A percentile compares a stretch with the other conserved stretches of the same genome.
phyloP scores from a whole-genome alignment of 441 rosid genomes.

The Breynia disticha region DNA sequence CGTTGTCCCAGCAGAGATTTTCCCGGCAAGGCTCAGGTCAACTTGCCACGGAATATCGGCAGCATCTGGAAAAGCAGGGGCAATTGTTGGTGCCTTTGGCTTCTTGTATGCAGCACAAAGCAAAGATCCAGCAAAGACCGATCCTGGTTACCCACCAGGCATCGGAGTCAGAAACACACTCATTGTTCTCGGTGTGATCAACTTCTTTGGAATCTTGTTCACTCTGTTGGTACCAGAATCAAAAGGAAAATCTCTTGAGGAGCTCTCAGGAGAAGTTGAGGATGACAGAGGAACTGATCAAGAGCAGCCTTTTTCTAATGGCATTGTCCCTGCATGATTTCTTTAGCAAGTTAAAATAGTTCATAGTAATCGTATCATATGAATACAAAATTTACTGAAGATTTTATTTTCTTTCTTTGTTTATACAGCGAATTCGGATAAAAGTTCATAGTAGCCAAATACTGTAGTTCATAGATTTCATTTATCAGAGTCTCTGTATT shows the following conservation, averaged over 20 bases:
- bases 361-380: no score
- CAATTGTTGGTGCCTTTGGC: slow-evolving; percentile 68
- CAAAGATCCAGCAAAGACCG: slow-evolving; percentile 49
- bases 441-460: no score
- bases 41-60: slow-evolving; percentile 85
- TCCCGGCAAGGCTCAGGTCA: slow-evolving; percentile 77
- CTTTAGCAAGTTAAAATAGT: neutral
- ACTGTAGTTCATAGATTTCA: no score
- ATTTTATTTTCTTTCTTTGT: no score
- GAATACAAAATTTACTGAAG: no score
- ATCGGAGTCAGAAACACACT: slow-evolving; percentile 64
- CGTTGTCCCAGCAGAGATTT: slow-evolving; percentile 81
- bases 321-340: slow-evolving; percentile 6
- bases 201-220: slow-evolving; percentile 41
- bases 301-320: neutral
- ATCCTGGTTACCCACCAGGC: slow-evolving; percentile 65
- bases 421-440: no score
- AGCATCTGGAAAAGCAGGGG: slow-evolving; percentile 63
- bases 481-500: no score
- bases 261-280: slow-evolving; percentile 54
- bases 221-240: slow-evolving; percentile 70
- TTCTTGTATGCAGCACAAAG: slow-evolving; percentile 65
- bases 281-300: slow-evolving; percentile 1
- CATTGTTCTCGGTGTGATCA: slow-evolving; percentile 41
- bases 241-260: slow-evolving; percentile 68